A percentile compares a stretch with the other conserved stretches of the same genome.
phyloP scores from a whole-genome alignment of 2,329 filamentous ascomycete species.

The Trichophaea hybrida region DNA sequence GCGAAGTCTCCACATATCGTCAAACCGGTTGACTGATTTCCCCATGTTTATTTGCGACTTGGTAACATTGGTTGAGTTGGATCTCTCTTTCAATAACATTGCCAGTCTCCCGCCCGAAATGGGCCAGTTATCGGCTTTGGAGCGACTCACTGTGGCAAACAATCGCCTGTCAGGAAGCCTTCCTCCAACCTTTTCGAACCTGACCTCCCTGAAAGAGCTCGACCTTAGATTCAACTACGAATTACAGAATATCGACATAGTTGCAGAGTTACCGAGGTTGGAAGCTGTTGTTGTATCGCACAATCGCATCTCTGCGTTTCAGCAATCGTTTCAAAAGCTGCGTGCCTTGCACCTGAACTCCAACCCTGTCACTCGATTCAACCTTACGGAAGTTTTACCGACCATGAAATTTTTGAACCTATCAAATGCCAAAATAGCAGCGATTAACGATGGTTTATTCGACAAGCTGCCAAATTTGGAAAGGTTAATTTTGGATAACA shows the following conservation, averaged over 20 bases:
- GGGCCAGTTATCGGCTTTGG: slow-evolving; percentile 61
- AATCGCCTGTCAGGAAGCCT: slow-evolving; percentile 69
- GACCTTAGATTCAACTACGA: slow-evolving; percentile 79
- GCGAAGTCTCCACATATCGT: slow-evolving; percentile 78
- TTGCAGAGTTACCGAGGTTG: slow-evolving; percentile 68
- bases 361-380: slow-evolving; percentile 89
- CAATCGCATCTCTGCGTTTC: slow-evolving; percentile 81
- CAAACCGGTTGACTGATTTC: slow-evolving; percentile 76
- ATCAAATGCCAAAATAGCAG: slow-evolving; percentile 78
- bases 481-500: slow-evolving; percentile 79
- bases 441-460: slow-evolving; percentile 74
- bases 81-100: slow-evolving; percentile 94
- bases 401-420: slow-evolving; percentile 78
- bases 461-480: slow-evolving; percentile 75
- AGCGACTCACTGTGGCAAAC: slow-evolving; percentile 89
- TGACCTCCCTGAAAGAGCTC: slow-evolving; percentile 70
- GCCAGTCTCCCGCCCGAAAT: slow-evolving; percentile 61
- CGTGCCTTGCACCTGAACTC: slow-evolving; percentile 80
- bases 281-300: slow-evolving; percentile 84
- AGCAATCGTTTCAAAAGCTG: slow-evolving; percentile 73
- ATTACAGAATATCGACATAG: slow-evolving; percentile 74
- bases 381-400: slow-evolving; percentile 60
- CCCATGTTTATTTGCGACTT: slow-evolving; percentile 74
- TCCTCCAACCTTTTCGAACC: slow-evolving; percentile 54
- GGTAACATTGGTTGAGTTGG: slow-evolving; percentile 72